Percentiles rank a stretch among this genome's conserved stretches.
Conservation (phyloP, 169 alveolate genomes). For the Ichthyophthirius multifiliis region DNA sequence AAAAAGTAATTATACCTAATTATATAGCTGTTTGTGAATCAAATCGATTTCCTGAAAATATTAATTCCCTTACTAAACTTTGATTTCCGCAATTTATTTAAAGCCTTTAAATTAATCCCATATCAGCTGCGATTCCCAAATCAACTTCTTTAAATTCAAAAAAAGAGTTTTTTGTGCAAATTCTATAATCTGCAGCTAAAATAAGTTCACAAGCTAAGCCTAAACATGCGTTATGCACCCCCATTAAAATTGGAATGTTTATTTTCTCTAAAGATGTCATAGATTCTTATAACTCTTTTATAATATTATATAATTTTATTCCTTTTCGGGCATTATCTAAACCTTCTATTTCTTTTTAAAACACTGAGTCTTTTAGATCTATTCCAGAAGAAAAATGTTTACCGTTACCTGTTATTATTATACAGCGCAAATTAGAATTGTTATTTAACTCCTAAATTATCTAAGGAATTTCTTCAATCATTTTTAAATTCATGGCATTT, state of each 20-base stretch:
- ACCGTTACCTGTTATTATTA: constrained; percentile 39
- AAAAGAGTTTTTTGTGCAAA: constrained; percentile 59
- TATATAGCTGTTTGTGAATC: constrained; percentile 52
- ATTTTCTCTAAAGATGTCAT: background rate
- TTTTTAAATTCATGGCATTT: constrained; percentile 9
- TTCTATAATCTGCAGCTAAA: constrained; percentile 51
- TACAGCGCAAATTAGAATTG: constrained; percentile 6
- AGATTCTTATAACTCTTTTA: background rate
- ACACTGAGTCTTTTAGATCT: constrained; percentile 44
- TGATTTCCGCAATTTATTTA: constrained; percentile 25
- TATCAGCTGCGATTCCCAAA: constrained; percentile 72
- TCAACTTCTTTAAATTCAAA: constrained; percentile 68
- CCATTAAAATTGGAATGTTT: background rate
- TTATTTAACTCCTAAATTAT: background rate
- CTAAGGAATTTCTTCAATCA: background rate
- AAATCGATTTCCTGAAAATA: constrained; percentile 59
- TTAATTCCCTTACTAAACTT: constrained; percentile 59
- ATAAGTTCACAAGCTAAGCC: constrained; percentile 33
- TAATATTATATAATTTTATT: background rate
- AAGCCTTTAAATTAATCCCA: constrained; percentile 57
- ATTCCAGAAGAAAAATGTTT: constrained; percentile 56
- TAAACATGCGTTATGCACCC: background rate
- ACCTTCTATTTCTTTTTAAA: background rate
- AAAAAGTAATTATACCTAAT: constrained; percentile 40
- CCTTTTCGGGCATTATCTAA: background rate